Evolutionary conservation across 1,284 basidiomycete genomes (phyloP).

Genomic region (Trametes pubescens): DNA sequence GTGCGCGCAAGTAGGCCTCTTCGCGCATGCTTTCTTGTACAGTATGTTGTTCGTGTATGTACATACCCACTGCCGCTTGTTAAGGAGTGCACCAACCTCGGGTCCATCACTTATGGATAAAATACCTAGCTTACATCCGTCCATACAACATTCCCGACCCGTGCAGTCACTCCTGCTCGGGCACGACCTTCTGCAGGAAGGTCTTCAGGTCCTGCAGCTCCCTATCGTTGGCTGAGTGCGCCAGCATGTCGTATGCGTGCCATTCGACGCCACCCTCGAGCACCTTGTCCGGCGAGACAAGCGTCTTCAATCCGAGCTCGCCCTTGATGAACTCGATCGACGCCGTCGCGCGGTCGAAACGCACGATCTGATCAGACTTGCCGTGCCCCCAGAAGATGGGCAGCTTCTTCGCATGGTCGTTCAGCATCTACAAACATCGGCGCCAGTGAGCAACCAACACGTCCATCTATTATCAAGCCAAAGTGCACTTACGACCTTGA

Average conservation of each 20-base stretch:
- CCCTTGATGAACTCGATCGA: constrained; percentile 64
- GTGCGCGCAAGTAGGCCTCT: constrained; percentile 27
- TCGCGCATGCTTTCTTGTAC: neutral
- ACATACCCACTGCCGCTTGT: neutral
- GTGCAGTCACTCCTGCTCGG: constrained; percentile 26
- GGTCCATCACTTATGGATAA: neutral
- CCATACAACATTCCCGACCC: constrained; percentile 2
- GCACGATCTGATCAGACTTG: constrained; percentile 77
- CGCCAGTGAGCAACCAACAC: constrained; percentile 12
- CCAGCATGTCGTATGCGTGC: constrained; percentile 65
- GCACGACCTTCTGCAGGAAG: constrained; percentile 62
- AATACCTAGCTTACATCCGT: constrained; percentile 24
- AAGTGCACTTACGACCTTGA: constrained; percentile 61
- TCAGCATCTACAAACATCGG: constrained; percentile 55
- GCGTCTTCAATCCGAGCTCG: constrained; percentile 53
- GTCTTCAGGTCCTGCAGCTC: constrained; percentile 72
- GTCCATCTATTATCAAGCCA: neutral
- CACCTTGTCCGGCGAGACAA: constrained; percentile 34
- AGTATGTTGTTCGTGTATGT: neutral
- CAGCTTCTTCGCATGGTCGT: constrained; percentile 61
- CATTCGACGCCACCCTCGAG: constrained; percentile 48
- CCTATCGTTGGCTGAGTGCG: constrained; percentile 66
- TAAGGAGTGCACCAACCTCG: neutral
- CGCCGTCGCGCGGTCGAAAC: constrained; percentile 53
- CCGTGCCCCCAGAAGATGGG: constrained; percentile 93